Conservation (phyloP, 306 rosid genomes). For the Trichosanthes truncata region DNA sequence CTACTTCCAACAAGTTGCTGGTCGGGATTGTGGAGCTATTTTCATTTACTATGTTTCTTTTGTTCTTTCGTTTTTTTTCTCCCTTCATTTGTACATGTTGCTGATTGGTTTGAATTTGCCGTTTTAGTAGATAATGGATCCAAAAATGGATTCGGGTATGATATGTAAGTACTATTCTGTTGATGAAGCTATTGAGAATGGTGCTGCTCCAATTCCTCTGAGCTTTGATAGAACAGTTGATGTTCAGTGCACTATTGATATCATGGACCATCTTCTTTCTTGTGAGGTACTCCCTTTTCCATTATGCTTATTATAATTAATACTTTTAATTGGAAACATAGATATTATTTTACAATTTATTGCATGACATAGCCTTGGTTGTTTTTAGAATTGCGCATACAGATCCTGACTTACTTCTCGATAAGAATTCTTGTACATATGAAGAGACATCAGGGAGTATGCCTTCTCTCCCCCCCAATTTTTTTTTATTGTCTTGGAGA, state of each 20-base stretch:
- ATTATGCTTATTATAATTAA: neutral
- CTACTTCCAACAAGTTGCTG: neutral
- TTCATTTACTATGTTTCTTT: neutral
- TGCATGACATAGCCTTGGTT: neutral
- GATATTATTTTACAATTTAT: neutral
- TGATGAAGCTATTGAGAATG: constrained; percentile 89
- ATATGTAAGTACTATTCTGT: constrained; percentile 72
- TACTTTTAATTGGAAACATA: neutral
- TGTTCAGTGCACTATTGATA: constrained; percentile 63
- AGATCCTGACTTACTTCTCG: neutral
- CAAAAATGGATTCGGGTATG: constrained; percentile 98
- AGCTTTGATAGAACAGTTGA: constrained; percentile 62
- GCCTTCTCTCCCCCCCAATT: neutral
- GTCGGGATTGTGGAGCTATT: neutral
- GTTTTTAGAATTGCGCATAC: neutral
- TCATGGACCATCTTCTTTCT: constrained; percentile 89
- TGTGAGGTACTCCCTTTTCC: constrained; percentile 71
- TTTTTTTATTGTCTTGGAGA: neutral
- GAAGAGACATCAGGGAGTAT: neutral
- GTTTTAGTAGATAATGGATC: constrained; percentile 84
- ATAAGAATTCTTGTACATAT: neutral
- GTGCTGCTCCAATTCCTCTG: constrained; percentile 92
- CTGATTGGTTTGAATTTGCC: constrained; percentile 2
- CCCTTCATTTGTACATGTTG: neutral
- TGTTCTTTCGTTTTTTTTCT: neutral